Evolutionary conservation across 1,284 basidiomycete species (phyloP), one percentile per base, ranked within the genome.

Genomic region (Ceratobasidium sp.): DNA sequence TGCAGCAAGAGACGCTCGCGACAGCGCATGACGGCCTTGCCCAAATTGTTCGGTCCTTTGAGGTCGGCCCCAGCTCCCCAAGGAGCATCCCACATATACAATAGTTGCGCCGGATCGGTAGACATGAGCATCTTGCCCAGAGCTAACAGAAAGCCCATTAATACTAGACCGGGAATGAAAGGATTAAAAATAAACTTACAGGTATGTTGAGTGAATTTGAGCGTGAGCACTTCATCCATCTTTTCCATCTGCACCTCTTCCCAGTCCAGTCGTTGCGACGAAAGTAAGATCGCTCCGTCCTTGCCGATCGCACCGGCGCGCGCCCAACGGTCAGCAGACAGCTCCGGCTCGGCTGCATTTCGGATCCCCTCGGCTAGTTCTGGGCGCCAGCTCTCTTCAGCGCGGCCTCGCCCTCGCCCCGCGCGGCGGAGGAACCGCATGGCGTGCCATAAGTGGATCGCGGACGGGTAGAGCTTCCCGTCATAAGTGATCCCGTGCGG

Each of bases 181-280:
- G 17, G 61, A 71, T 20, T 26, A 33, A 59, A 59, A 52, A 5
- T 15, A 1, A 3, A 65, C 74, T 77, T 33, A 84, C 83, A 81
- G 1, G 86, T 84, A 81, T 93, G 89, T 83, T 93, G 92, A 57
- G 86, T 86, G 81, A 93, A 90, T 81, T 93, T 93, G 75, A 86
- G 80, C 78, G 87, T 87, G 77, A 92, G 80, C 33, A 89, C 90
- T 1, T 90, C 88, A 70, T 91, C 89, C 87, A 91, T 87, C 91
- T 85, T 86, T 0, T 86, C 83, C 61, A 90, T 80, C 80, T 89
- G 88, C 44, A 88, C 84, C 3, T 84, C 79, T 0, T 86, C 86
- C 90, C 91, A 92, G 80, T 92, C 91, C 7, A 83, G 77, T 54
- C 89, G 83, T 64, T 84, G 83, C 28, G 64, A 59, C 46, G 71